Evolutionary conservation across 148 eudicot genomes (phyloP), one percentile per base, ranked within the genome.

Genomic region (Silene latifolia): DNA sequence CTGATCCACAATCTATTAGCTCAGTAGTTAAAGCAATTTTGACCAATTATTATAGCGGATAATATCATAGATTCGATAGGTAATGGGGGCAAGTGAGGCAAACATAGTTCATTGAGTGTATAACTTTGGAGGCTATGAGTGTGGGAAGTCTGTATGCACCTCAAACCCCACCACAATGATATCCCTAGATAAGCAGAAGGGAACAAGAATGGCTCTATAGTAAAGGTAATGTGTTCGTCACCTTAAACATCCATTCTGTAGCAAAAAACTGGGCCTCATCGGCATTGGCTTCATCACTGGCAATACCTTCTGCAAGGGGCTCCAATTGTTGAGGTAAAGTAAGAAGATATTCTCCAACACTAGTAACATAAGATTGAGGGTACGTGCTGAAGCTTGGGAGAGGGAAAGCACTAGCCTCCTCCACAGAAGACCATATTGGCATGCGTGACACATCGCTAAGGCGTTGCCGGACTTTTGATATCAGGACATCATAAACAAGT

Each of bases 341-440:
- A 67, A 94, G 97, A 81, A 94, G 98, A 86, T 94, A 94, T 82
- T 94, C 98, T 47, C 97, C 98, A 57, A 92, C 93, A 71, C 88
- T 87, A 29, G 97, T 94, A 74, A 92, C 89, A 75, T 90, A 90
- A 15, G 91, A 69, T 71, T 94, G 98, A 20, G 98, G 96, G 72
- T 94, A 88, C 51, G 97, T 91, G 72, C 97, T 94, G 72, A 94
- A 94, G 86, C 93, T 94, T 29, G 98, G 98, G 74, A 94, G 89
- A 76, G 75, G 89, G 81, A 77, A 81, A 75, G 90, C 86, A 76
- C 88, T 90, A 15, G 71, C 83, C 80, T 94, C 96, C 82, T 91
- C 98, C 57, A 86, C 89, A 23, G 95, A 80, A 53, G 92, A 89
- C 97, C 98, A 94, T 44, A 91, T 82, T 42, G 96, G 88, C 85